Base-by-base conservation (phyloP, 179 eudicot species). In the Beta lomatogona region DNA sequence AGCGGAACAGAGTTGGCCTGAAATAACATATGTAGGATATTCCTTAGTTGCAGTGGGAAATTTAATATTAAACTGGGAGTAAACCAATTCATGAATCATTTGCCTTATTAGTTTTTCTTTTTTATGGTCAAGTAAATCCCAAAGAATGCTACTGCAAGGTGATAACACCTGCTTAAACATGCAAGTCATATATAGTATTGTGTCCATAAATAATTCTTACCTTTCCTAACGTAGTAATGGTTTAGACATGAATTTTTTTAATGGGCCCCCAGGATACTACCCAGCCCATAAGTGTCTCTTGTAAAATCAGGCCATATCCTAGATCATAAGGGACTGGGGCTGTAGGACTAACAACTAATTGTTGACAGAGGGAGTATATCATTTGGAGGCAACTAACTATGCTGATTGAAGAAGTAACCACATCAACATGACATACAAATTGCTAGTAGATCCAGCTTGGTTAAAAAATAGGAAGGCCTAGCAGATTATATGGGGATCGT, bases 1-100 rank as follows among this genome's bases (percentile, higher is more conserved):
- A 88, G 81, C 21, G 95, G 97, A 65, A 94, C 94, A 19, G 91
- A 82, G 50, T 85, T 85, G 13, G 89, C 97, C 98, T 94, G 92
- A 76, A 81, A 82, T 75, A 68, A 44, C 73, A 44, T 5, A 16
- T 21, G 44, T 18, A 16, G 9, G 54, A 5, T 69, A 16, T 18
- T 4, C 22, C 3, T 69, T 16, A 69, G 53, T 69, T 18, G 15
- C 6, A 6, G 3, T 25, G 2, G 11, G 25, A 25, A 4, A 25
- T 28, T 65, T 22, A 15, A 36, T 3, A 12, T 28, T 63, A 63
- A 13, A 6, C 4, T 22, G 13, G 31, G 31, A 9, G 36, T 22
- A 63, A 4, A 25, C 67, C 67, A 3, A 21, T 21, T 0, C 36
- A 25, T 14, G 0, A 16, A 22, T 31, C 16, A 12, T 25, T 22